These are phyloP conservation scores for Leccinum griseonigrum DNA, from an alignment of 1,284 basidiomycete genomes.

Conservation along the genomic window DNA sequence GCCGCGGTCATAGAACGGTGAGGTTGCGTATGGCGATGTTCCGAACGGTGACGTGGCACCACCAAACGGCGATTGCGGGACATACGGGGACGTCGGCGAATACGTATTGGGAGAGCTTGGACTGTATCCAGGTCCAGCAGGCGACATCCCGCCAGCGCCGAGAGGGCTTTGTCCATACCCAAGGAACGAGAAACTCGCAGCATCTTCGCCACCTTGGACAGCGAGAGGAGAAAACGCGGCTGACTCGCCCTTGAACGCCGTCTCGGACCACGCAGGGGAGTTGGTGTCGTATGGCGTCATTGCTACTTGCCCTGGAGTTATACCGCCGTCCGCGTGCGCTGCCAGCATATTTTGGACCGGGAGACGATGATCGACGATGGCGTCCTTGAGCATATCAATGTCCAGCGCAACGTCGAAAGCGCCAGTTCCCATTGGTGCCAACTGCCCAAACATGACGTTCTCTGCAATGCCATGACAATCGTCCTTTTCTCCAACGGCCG, in stretches of 20 bases:
- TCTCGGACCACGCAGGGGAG: slow-evolving; percentile 78
- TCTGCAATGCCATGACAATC: slow-evolving; percentile 98
- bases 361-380: slow-evolving; percentile 94
- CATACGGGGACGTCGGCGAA: slow-evolving; percentile 86
- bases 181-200: slow-evolving; percentile 68
- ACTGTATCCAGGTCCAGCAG: slow-evolving; percentile 75
- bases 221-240: slow-evolving; percentile 95
- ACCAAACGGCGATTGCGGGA: slow-evolving; percentile 81
- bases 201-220: slow-evolving; percentile 82
- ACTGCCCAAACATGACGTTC: slow-evolving; percentile 98
- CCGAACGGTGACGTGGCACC: slow-evolving; percentile 81
- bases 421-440: slow-evolving; percentile 97
- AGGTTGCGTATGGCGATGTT: slow-evolving; percentile 75
- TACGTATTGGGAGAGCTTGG: slow-evolving; percentile 82
- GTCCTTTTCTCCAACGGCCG: slow-evolving; percentile 96
- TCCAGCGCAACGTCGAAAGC: slow-evolving; percentile 96
- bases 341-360: slow-evolving; percentile 86
- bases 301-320: slow-evolving; percentile 87
- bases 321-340: slow-evolving; percentile 79
- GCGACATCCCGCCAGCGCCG: slow-evolving; percentile 76
- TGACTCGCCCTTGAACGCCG: slow-evolving; percentile 75
- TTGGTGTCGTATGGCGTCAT: slow-evolving; percentile 96
- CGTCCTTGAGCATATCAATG: slow-evolving; percentile 98
- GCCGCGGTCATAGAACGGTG: slow-evolving; percentile 73
- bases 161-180: slow-evolving; percentile 83